Percentiles rank a stretch among this genome's conserved stretches.
Evolutionary conservation across 305 asterid genomes (phyloP).

Genomic region (Fraxinus floribunda): DNA sequence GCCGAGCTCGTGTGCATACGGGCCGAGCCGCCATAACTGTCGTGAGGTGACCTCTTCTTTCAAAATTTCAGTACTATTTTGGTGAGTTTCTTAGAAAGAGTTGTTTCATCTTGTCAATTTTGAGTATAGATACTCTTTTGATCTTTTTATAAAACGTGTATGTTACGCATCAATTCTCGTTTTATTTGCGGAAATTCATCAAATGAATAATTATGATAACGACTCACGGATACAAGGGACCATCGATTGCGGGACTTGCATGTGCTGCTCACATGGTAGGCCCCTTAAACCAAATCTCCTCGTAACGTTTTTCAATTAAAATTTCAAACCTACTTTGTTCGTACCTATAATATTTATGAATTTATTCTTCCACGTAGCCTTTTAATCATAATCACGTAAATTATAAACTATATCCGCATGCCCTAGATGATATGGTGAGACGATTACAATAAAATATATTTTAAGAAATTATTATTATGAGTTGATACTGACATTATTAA

Average conservation of each 20-base stretch:
- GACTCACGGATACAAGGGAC: conserved; percentile 33
- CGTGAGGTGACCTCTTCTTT: not conserved
- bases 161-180: not conserved
- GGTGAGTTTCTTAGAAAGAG: not conserved
- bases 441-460: not conserved
- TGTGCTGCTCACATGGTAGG: conserved; percentile 71
- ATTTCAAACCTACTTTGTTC: conserved; percentile 1
- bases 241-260: conserved; percentile 44
- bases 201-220: conserved; percentile 27
- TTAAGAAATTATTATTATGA: not conserved
- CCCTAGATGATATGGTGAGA: not conserved
- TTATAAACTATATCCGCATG: conserved; percentile 26
- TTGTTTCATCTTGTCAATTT: not conserved
- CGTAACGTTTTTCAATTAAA: conserved; percentile 8
- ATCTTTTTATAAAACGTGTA: not conserved
- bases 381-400: conserved; percentile 4
- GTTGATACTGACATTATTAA: not conserved
- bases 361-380: conserved; percentile 15
- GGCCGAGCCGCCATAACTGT: not conserved
- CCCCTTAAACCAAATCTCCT: conserved; percentile 9
- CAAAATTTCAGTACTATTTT: not conserved
- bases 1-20: not conserved
- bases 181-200: not conserved
- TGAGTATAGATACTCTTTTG: not conserved
- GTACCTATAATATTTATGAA: conserved; percentile 19